These are phyloP conservation scores for Colletotrichum acutatum DNA, from an alignment of 2,329 filamentous ascomycete genomes.

Conservation along the genomic window DNA sequence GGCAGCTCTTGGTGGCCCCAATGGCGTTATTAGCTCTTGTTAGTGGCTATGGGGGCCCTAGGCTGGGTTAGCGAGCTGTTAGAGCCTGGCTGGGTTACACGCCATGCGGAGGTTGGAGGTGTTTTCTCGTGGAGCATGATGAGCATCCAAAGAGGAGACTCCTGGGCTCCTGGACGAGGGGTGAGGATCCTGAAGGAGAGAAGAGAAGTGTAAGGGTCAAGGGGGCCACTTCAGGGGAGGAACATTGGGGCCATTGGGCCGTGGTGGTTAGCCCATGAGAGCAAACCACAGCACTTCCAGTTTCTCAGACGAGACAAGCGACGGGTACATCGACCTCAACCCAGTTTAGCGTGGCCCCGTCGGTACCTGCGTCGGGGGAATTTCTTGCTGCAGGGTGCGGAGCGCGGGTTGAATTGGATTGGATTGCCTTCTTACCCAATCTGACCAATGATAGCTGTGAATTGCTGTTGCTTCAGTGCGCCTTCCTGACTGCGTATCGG, in stretches of 20 bases:
- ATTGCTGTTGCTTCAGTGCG: conserved; percentile 10
- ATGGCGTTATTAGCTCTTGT: conserved; percentile 27
- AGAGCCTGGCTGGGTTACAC: conserved; percentile 22
- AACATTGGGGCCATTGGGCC: not conserved
- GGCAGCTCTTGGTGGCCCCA: conserved; percentile 11
- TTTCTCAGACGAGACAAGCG: not conserved
- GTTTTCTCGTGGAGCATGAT: not conserved
- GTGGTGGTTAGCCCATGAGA: not conserved
- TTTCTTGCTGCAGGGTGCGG: conserved; percentile 22
- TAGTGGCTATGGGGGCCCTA: conserved; percentile 6
- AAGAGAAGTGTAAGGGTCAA: not conserved
- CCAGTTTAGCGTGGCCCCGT: conserved; percentile 23
- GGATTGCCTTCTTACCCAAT: not conserved
- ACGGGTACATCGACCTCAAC: conserved; percentile 15
- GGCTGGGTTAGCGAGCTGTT: conserved; percentile 25
- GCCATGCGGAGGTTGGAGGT: conserved; percentile 21
- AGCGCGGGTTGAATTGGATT: not conserved
- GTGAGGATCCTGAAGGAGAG: too few relatives aligned
- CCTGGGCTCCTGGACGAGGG: too few relatives aligned
- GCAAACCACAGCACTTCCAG: not conserved
- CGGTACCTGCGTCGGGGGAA: conserved; percentile 35
- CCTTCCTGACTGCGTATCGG: conserved; percentile 1
- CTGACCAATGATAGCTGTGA: conserved; percentile 7
- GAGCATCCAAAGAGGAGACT: not conserved
- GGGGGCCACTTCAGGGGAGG: not conserved